Percentiles rank a stretch among this genome's conserved stretches.
Conservation (phyloP, 371 early-diverging fungal species). For the Blastocladiella emersonii region DNA sequence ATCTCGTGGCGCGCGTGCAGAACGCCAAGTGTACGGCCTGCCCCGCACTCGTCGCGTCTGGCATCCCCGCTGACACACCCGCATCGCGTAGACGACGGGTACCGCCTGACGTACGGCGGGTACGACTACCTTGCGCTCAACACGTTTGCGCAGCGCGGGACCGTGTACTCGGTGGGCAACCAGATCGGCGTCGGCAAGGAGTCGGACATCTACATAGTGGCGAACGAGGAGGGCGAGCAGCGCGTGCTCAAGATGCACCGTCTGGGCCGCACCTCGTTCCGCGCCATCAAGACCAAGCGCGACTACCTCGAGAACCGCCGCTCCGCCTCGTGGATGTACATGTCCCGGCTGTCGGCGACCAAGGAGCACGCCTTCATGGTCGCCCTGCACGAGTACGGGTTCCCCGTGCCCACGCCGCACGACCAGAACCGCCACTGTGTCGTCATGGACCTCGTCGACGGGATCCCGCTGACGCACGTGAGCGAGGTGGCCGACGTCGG, state of each 20-base stretch:
- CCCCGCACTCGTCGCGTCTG: not conserved
- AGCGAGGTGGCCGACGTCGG: conserved; percentile 73
- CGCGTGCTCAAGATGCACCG: conserved; percentile 84
- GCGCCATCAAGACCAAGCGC: conserved; percentile 93
- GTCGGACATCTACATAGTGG: conserved; percentile 93
- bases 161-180: conserved; percentile 89
- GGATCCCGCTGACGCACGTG: conserved; percentile 84
- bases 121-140: conserved; percentile 98
- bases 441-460: conserved; percentile 94
- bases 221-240: conserved; percentile 73
- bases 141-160: conserved; percentile 74
- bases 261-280: conserved; percentile 94
- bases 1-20: conserved; percentile 73
- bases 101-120: conserved; percentile 96
- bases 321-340: conserved; percentile 94
- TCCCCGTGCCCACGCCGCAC: conserved; percentile 89
- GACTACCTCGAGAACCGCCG: conserved; percentile 87
- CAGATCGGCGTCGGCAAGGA: conserved; percentile 99
- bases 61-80: not conserved
- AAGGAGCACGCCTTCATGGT: conserved; percentile 98
- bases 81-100: conserved; percentile 66
- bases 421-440: conserved; percentile 94
- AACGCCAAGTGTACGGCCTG: conserved; percentile 57
- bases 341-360: conserved; percentile 89
- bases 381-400: conserved; percentile 72